Evolutionary conservation across 306 rosid species (phyloP).

Genomic region (Rosa lucieae): DNA sequence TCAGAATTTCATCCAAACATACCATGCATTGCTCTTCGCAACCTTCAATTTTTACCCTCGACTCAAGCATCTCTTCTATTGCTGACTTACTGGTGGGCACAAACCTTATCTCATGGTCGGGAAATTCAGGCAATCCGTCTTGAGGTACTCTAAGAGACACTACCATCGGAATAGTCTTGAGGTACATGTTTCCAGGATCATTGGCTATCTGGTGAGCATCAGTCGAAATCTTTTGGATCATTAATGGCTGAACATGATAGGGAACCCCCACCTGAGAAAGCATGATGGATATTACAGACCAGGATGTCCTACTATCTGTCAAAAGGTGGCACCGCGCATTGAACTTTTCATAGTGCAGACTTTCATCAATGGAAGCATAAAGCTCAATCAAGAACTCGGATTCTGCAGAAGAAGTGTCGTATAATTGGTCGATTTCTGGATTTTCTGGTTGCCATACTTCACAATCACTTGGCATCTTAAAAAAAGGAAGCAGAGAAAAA

Average conservation of each 20-base stretch:
- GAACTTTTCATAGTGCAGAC: background rate
- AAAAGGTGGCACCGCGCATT: background rate
- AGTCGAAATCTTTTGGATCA: conserved; percentile 20
- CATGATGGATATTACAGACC: conserved; percentile 22
- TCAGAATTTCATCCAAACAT: conserved; percentile 33
- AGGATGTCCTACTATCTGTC: conserved; percentile 7
- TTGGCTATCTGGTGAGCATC: conserved; percentile 12
- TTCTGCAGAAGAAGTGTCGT: background rate
- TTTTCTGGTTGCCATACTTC: conserved; percentile 10
- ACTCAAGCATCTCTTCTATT: background rate
- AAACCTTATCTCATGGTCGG: background rate
- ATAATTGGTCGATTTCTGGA: background rate
- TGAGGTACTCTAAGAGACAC: background rate
- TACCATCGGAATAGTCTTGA: background rate
- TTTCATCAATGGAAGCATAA: background rate
- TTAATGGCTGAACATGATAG: conserved; percentile 22
- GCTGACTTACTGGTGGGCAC: conserved; percentile 1
- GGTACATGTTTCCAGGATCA: conserved; percentile 9
- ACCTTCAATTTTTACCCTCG: conserved; percentile 15
- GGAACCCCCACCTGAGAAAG: conserved; percentile 28
- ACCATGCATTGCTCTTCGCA: conserved; percentile 21
- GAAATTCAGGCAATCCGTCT: background rate
- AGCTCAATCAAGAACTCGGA: conserved; percentile 12
- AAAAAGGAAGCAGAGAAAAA: background rate
- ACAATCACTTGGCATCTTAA: conserved; percentile 12